These are phyloP conservation scores for Gentiana straminea DNA, from an alignment of 257 asterid species.

Conservation along the genomic window DNA sequence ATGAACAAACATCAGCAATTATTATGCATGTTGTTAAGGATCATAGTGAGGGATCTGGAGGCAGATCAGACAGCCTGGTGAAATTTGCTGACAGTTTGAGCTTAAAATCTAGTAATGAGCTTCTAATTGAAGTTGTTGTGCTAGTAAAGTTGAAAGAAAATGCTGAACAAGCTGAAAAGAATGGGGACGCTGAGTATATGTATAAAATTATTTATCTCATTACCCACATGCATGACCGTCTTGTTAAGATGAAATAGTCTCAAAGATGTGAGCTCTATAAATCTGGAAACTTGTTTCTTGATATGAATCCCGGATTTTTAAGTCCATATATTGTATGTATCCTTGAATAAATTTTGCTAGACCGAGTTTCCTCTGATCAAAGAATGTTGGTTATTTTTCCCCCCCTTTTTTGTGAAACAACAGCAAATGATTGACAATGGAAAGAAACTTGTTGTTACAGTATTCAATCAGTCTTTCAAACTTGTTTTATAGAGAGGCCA, in stretches of 20 bases:
- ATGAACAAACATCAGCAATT: slow-evolving; percentile 37
- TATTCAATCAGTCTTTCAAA: no score
- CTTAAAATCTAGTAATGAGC: slow-evolving; percentile 70
- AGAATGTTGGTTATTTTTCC: no score
- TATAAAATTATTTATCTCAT: slow-evolving; percentile 63
- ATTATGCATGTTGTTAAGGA: slow-evolving; percentile 46
- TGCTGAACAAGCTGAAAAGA: slow-evolving; percentile 67
- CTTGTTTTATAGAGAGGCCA: no score
- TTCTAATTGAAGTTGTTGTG: slow-evolving; percentile 75
- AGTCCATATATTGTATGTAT: no score
- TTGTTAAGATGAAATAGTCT: slow-evolving; percentile 56
- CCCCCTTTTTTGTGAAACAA: no score
- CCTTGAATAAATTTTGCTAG: no score
- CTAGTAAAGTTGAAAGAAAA: slow-evolving; percentile 80
- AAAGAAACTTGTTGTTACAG: no score
- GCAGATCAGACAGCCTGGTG: slow-evolving; percentile 51
- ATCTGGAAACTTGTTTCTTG: no score
- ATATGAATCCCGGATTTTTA: no score
- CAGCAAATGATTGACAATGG: no score
- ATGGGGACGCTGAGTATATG: slow-evolving; percentile 50
- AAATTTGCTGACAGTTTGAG: slow-evolving; percentile 49
- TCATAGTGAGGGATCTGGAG: slow-evolving; percentile 60
- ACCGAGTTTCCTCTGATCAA: no score
- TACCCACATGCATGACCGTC: slow-evolving; percentile 77
- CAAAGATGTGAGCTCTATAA: slow-evolving; percentile 44